Evolutionary conservation across 1,284 basidiomycete genomes (phyloP).

Genomic region (Leccinum fuscescens): DNA sequence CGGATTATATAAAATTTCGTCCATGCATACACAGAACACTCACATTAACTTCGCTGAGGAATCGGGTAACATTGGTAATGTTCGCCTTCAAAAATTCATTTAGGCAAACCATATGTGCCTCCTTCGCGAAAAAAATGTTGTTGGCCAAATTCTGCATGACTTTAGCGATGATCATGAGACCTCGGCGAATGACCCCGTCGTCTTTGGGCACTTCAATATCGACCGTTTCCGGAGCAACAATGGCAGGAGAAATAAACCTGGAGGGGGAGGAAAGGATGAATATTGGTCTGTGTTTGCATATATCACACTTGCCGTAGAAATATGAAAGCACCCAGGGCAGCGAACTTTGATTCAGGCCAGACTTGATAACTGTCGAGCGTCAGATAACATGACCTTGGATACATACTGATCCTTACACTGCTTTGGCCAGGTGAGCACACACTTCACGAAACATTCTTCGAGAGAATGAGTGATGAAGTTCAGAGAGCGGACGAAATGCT

Average conservation of each 20-base stretch:
- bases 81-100: slow-evolving; percentile 79
- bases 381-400: slow-evolving; percentile 13
- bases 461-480: slow-evolving; percentile 7
- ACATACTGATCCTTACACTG: slow-evolving; percentile 58
- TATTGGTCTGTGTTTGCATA: background rate
- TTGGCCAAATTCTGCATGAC: slow-evolving; percentile 92
- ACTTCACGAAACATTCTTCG: slow-evolving; percentile 84
- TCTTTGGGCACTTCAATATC: slow-evolving; percentile 79
- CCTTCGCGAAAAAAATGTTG: slow-evolving; percentile 89
- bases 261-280: slow-evolving; percentile 2
- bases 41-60: slow-evolving; percentile 79
- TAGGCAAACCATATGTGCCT: slow-evolving; percentile 79
- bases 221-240: slow-evolving; percentile 82
- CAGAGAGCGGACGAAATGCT: slow-evolving; percentile 30
- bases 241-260: slow-evolving; percentile 81
- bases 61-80: slow-evolving; percentile 78
- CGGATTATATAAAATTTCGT: slow-evolving; percentile 5
- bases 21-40: slow-evolving; percentile 25
- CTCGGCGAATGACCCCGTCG: slow-evolving; percentile 60
- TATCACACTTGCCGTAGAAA: slow-evolving; percentile 65
- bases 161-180: slow-evolving; percentile 84
- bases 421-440: slow-evolving; percentile 79
- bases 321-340: slow-evolving; percentile 88
- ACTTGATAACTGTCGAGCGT: slow-evolving; percentile 42
- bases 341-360: slow-evolving; percentile 84